Evolutionary conservation across 352 stramenopile species (phyloP), one percentile per base, ranked within the genome.

Genomic region (Phytophthora lateralis): DNA sequence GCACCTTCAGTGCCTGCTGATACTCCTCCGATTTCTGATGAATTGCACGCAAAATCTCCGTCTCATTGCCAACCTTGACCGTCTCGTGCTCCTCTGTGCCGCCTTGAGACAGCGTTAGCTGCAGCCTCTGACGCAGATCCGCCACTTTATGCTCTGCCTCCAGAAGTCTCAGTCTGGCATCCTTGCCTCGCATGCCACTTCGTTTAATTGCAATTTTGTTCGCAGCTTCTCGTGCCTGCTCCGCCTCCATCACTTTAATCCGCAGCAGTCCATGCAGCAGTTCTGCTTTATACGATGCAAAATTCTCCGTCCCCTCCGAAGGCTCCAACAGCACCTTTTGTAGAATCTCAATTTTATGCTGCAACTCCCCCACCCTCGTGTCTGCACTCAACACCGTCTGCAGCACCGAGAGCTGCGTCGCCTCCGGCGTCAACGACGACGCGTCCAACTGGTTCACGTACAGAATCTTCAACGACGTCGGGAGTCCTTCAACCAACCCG

Each of bases 401-500:
- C 17, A 85, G 53, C 17, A 85, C 76, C 3, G 73, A 78, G 34
- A 70, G 58, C 34, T 69, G 26, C 1, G 43, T 48, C 0, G 65
- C 52, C 26, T 65, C 43, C 0, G 54, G 47, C 15, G 73, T 65
- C 26, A 82, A 60, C 7, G 69, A 75, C 39, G 71, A 69, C 46
- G 71, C 79, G 57, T 85, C 76, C n/a, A 88, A 50, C 46, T 88
- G 78, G 49, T 88, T 85, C 45, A 88, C 73, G 55, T 85, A 88
- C 66, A 88, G 46, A 15, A 88, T 74, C 50, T 76, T 76, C 10
- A 88, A 57, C 45, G 74, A 63, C 26, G 69, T 42, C 29, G 78
- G 75, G 9, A 88, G 56, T 0, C 74, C 71, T 59, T 88, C 78
- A 8, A 87, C 69, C 2, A 98, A 66, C 65, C 96, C 91, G 24